Evolutionary conservation across 257 asterid genomes (phyloP).

Genomic region (Gentiana macrophylla): DNA sequence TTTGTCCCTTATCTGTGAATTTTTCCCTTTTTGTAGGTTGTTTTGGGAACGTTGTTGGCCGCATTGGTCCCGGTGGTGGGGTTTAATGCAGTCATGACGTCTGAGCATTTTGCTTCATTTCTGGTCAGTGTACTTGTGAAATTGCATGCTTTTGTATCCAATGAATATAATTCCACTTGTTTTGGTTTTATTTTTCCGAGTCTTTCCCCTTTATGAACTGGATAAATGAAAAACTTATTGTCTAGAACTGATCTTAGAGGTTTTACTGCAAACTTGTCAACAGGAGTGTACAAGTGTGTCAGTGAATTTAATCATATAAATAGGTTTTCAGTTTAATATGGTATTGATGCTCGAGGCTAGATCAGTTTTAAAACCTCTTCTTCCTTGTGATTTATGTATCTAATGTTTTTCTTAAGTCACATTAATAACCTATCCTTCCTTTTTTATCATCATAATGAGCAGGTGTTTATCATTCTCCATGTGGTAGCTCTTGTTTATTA

Average conservation of each 20-base stretch:
- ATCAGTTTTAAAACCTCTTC: too few relatives aligned
- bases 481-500: constrained; percentile 90
- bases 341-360: too few relatives aligned
- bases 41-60: constrained; percentile 85
- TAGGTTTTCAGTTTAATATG: too few relatives aligned
- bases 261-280: too few relatives aligned
- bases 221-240: too few relatives aligned
- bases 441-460: constrained; percentile 20
- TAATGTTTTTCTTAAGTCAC: not conserved
- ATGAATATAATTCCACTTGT: not conserved
- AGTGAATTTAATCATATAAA: too few relatives aligned
- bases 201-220: not conserved
- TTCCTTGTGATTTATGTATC: too few relatives aligned
- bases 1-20: too few relatives aligned
- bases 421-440: not conserved
- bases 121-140: constrained; percentile 42
- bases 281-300: too few relatives aligned
- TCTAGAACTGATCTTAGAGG: too few relatives aligned
- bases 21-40: constrained; percentile 41
- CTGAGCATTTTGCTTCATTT: constrained; percentile 97
- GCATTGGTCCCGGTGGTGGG: constrained; percentile 98
- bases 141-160: constrained; percentile 3
- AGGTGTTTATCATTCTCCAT: constrained; percentile 88
- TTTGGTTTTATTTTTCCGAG: not conserved
- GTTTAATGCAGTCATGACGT: constrained; percentile 95